Base-by-base conservation (phyloP, 208 protist species). In the Crithidia acanthocephali region DNA sequence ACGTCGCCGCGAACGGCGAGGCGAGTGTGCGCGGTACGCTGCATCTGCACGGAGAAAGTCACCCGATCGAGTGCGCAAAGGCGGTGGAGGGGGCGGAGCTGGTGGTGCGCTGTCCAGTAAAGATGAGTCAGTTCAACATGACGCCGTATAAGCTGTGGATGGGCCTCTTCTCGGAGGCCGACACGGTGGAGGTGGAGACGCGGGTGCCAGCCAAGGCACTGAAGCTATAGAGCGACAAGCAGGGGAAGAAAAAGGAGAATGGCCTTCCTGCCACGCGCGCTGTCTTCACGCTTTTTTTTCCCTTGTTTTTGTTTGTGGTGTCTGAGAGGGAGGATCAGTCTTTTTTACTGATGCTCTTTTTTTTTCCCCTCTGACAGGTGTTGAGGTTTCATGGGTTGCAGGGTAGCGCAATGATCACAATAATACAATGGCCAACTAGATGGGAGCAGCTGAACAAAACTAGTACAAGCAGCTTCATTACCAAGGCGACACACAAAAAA, bases 121-220 rank as follows among this genome's bases (percentile, higher is more conserved):
- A 82, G 61, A 63, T 92, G 45, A 73, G 72, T 8, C 27, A 84
- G 62, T 93, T 90, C 64, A 66, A 86, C 35, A 71, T 95, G 20
- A 77, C 81, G 27, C 79, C 68, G 9, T 94, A 76, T 56, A 80
- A 79, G 20, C 56, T 88, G 33, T 87, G 86, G 76, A 61, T 92
- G 55, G 90, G 90, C 13, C 68, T 97, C 0, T 93, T 97, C 45
- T 83, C 78, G 8, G 80, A 92, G 50, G 85, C 77, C 7, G 85
- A 87, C 37, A 79, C 71, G 25, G 88, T 97, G 15, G 79, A 87
- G 68, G 88, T 97, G 53, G 88, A 94, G 74, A 94, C 89, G n/a
- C 83, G 86, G 16, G 68, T 97, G 22, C 90, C 92, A 1, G 50
- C 76, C 2, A 87, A 84, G 51, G 66, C 75, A 15, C 57, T 95